These are phyloP conservation scores for Neocucurbitaria cava DNA, from an alignment of 2,329 filamentous ascomycete species.

Conservation along the genomic window DNA sequence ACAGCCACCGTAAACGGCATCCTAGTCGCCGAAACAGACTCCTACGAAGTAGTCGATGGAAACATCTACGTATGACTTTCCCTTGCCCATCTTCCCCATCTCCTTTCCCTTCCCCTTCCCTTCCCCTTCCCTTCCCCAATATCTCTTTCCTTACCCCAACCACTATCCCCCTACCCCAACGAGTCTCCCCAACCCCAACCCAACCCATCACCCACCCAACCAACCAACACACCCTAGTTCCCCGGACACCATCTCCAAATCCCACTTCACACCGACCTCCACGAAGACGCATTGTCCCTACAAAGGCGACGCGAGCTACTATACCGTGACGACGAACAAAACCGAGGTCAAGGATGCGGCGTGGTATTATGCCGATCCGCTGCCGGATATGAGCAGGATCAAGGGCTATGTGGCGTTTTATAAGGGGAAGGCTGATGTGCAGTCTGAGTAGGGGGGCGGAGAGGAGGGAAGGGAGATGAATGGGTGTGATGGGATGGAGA, in stretches of 20 bases:
- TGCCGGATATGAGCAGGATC: slow-evolving; percentile 58
- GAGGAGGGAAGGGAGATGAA: background rate
- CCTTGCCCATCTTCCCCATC: background rate
- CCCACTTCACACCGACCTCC: slow-evolving; percentile 54
- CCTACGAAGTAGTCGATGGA: slow-evolving; percentile 64
- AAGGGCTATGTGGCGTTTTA: slow-evolving; percentile 66
- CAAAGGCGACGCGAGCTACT: slow-evolving; percentile 66
- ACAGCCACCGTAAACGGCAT: slow-evolving; percentile 59
- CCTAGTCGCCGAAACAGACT: slow-evolving; percentile 59
- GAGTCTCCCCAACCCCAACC: no score
- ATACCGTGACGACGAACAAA: slow-evolving; percentile 59
- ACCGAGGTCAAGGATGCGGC: slow-evolving; percentile 61
- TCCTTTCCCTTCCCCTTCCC: no score
- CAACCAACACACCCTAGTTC: slow-evolving; percentile 19
- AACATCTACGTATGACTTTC: slow-evolving; percentile 59
- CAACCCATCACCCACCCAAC: no score
- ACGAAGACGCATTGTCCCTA: slow-evolving; percentile 61
- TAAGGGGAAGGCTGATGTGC: slow-evolving; percentile 48
- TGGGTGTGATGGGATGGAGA: background rate
- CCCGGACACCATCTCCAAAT: slow-evolving; percentile 55
- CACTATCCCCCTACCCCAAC: no score
- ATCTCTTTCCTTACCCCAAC: no score
- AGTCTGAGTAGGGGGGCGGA: slow-evolving; percentile 4
- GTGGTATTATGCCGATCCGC: slow-evolving; percentile 65
- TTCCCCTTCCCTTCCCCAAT: no score